Conservation (phyloP, 2,329 filamentous ascomycete species). For the Blastomyces parvus region DNA sequence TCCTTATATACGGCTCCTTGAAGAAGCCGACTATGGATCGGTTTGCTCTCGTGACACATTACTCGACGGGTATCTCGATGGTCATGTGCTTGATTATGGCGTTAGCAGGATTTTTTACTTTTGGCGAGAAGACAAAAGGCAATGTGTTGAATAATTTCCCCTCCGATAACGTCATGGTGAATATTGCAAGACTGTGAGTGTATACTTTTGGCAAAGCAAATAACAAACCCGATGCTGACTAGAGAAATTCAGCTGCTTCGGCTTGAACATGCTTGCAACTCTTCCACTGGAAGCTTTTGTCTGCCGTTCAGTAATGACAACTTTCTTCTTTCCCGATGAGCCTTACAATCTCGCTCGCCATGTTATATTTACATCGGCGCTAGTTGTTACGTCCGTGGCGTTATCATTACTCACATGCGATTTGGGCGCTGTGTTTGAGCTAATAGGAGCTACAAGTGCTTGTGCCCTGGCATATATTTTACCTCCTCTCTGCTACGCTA, state of each 20-base stretch:
- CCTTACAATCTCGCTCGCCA: constrained; percentile 78
- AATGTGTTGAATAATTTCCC: constrained; percentile 99
- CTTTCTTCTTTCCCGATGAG: constrained; percentile 63
- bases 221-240: constrained; percentile 17
- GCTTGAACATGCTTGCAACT: constrained; percentile 97
- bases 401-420: constrained; percentile 84
- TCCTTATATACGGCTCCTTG: constrained; percentile 93
- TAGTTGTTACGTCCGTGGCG: constrained; percentile 69
- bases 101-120: constrained; percentile 79
- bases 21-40: constrained; percentile 91
- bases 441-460: constrained; percentile 90
- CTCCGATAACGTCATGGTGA: constrained; percentile 81
- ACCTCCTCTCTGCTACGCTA: constrained; percentile 90
- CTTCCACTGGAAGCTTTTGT: constrained; percentile 95
- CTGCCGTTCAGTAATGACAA: constrained; percentile 90
- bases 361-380: constrained; percentile 70
- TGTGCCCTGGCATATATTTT: constrained; percentile 92
- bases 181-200: constrained; percentile 68
- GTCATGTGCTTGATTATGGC: constrained; percentile 85
- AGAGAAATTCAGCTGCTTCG: constrained; percentile 57
- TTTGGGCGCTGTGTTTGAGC: constrained; percentile 84
- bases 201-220: not conserved
- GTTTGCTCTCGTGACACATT: constrained; percentile 87
- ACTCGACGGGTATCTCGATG: constrained; percentile 82
- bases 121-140: constrained; percentile 81